Conservation (phyloP, 2,329 filamentous ascomycete genomes). For the Zelopaecilomyces penicillatus region DNA sequence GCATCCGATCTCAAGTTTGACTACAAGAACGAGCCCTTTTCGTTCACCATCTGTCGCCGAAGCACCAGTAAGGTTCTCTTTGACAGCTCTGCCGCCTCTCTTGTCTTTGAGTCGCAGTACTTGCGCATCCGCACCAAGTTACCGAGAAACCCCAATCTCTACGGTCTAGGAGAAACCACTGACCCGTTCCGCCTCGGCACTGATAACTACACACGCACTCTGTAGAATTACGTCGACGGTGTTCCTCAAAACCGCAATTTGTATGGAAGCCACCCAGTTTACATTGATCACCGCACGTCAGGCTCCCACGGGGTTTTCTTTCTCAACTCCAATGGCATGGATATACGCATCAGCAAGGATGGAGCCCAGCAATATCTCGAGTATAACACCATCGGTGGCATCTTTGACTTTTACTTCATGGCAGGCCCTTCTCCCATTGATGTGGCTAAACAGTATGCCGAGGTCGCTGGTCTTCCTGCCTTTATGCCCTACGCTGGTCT, state of each 20-base stretch:
- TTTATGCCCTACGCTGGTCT: slow-evolving; percentile 60
- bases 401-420: slow-evolving; percentile 64
- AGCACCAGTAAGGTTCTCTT: slow-evolving; percentile 44
- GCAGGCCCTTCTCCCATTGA: slow-evolving; percentile 50
- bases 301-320: slow-evolving; percentile 60
- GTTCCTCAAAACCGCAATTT: slow-evolving; percentile 56
- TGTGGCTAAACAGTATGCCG: slow-evolving; percentile 50
- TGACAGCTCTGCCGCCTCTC: slow-evolving; percentile 52
- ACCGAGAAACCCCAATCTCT: slow-evolving; percentile 58
- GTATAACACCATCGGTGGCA: slow-evolving; percentile 70
- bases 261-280: slow-evolving; percentile 68
- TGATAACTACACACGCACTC: slow-evolving; percentile 58
- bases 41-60: slow-evolving; percentile 45
- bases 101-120: slow-evolving; percentile 70
- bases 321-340: slow-evolving; percentile 68
- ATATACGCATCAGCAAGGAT: slow-evolving; percentile 63
- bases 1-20: slow-evolving; percentile 36
- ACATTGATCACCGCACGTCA: slow-evolving; percentile 58
- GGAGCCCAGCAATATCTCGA: slow-evolving; percentile 55
- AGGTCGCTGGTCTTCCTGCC: slow-evolving; percentile 45
- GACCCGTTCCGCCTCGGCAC: slow-evolving; percentile 58
- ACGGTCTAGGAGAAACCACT: slow-evolving; percentile 67
- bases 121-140: slow-evolving; percentile 59
- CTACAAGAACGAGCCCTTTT: slow-evolving; percentile 44
- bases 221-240: slow-evolving; percentile 59